phyloP scores from a whole-genome alignment of 768 basidiomycete species.

The Antrodiella citrinella region DNA sequence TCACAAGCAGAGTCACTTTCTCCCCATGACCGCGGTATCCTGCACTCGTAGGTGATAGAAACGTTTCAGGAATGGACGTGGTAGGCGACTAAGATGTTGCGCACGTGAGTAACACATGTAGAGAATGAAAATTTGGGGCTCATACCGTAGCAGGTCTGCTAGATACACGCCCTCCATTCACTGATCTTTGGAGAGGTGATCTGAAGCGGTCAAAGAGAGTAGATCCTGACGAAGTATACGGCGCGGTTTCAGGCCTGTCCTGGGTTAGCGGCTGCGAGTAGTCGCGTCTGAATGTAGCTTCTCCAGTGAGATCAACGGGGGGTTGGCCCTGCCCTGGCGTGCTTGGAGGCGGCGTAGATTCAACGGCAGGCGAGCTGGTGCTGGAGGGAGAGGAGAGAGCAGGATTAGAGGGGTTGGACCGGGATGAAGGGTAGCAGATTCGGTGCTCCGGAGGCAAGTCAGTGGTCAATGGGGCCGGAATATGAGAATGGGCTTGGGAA shows the following conservation, averaged over 20 bases:
- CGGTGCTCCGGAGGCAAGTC: slow-evolving; percentile 6
- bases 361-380: slow-evolving; percentile 54
- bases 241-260: too few relatives aligned
- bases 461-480: slow-evolving; percentile 27
- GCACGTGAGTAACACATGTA: slow-evolving; percentile 21
- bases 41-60: too few relatives aligned
- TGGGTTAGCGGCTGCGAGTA: too few relatives aligned
- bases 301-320: slow-evolving; percentile 33
- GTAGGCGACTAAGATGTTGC: slow-evolving; percentile 23
- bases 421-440: slow-evolving; percentile 22
- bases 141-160: too few relatives aligned
- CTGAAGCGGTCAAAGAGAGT: slow-evolving; percentile 9
- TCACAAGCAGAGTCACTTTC: slow-evolving; percentile 36
- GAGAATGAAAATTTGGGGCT: too few relatives aligned
- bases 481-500: slow-evolving; percentile 16
- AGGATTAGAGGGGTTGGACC: slow-evolving; percentile 47
- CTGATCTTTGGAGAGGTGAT: too few relatives aligned
- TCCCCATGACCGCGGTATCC: too few relatives aligned
- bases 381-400: slow-evolving; percentile 65
- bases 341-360: slow-evolving; percentile 64
- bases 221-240: slow-evolving; percentile 26
- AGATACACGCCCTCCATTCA: too few relatives aligned
- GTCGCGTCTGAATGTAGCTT: too few relatives aligned
- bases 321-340: slow-evolving; percentile 48
- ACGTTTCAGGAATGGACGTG: slow-evolving; percentile 13